A percentile compares a stretch with the other conserved stretches of the same genome.
These are phyloP conservation scores for Picochlorum sp. DNA, from an alignment of 139 green algal genomes.

Conservation along the genomic window DNA sequence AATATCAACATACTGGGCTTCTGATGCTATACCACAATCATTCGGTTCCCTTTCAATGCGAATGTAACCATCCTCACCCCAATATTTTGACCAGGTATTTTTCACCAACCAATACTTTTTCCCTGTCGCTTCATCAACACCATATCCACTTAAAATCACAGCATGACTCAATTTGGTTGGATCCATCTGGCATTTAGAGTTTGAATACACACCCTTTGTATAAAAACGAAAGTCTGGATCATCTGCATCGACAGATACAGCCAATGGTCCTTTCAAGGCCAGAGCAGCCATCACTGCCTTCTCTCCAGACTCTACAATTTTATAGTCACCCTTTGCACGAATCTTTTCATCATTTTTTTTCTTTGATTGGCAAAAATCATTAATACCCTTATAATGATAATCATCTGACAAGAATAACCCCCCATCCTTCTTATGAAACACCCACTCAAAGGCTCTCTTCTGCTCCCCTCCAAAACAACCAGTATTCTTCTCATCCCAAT, in stretches of 20 bases:
- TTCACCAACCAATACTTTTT: conserved; percentile 46
- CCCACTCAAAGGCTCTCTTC: conserved; percentile 30
- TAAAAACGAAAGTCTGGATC: conserved; percentile 31
- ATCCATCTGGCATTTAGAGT: conserved; percentile 15
- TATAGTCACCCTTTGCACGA: conserved; percentile 19
- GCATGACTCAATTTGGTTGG: conserved; percentile 40
- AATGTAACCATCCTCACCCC: conserved; percentile 44
- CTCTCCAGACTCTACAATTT: conserved; percentile 36
- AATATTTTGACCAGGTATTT: conserved; percentile 38
- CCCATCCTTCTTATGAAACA: conserved; percentile 15
- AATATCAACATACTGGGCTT: conserved; percentile 35
- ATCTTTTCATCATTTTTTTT: background rate
- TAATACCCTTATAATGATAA: conserved; percentile 46
- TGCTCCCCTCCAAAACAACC: conserved; percentile 38
- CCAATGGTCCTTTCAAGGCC: conserved; percentile 34
- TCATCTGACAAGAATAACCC: conserved; percentile 19
- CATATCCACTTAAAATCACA: conserved; percentile 43
- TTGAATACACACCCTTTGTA: conserved; percentile 29
- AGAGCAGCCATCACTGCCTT: conserved; percentile 37
- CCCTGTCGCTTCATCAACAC: conserved; percentile 21
- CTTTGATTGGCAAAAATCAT: conserved; percentile 33
- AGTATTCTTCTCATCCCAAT: conserved; percentile 30
- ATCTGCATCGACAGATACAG: conserved; percentile 37
- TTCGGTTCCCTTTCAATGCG: conserved; percentile 26
- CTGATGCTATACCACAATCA: conserved; percentile 40